Evolutionary conservation across 768 basidiomycete genomes (phyloP).

Genomic region (Suillus decipiens): DNA sequence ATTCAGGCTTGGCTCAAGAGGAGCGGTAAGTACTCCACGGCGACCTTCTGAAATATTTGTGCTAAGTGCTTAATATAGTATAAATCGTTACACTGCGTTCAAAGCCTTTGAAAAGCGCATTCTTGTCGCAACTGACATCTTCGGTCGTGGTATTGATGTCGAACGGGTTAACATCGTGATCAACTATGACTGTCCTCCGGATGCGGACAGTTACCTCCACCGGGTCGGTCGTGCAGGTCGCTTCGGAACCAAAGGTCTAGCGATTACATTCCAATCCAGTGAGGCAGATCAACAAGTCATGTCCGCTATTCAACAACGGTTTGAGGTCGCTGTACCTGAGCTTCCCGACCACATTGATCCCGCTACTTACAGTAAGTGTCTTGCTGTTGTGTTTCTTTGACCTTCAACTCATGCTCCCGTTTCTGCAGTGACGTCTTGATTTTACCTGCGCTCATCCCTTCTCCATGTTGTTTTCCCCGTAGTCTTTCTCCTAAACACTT

Average conservation of each 20-base stretch:
- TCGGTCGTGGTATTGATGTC: constrained; percentile 98
- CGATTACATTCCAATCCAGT: constrained; percentile 93
- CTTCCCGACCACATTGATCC: constrained; percentile 93
- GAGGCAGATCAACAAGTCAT: constrained; percentile 94
- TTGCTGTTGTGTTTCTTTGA: not conserved
- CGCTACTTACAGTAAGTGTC: constrained; percentile 86
- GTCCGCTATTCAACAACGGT: constrained; percentile 91
- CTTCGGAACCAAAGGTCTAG: constrained; percentile 99
- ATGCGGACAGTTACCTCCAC: constrained; percentile 98
- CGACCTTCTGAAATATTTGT: not conserved
- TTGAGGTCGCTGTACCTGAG: constrained; percentile 96
- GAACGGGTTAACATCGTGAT: constrained; percentile 99
- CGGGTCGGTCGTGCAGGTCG: constrained; percentile 99
- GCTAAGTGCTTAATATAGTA: constrained; percentile 51
- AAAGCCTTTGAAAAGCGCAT: constrained; percentile 99
- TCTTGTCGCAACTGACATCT: constrained; percentile 97
- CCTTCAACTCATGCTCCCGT: constrained; percentile 5
- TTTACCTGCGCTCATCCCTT: constrained; percentile 16
- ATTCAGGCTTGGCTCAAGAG: constrained; percentile 92
- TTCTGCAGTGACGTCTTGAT: constrained; percentile 47
- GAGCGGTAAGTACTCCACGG: constrained; percentile 75
- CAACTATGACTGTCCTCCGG: constrained; percentile 97
- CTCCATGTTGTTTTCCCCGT: constrained; percentile 8
- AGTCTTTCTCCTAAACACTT: constrained; percentile 8
- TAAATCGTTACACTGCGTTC: constrained; percentile 95